Evolutionary conservation across 805 yeast species (phyloP).

Genomic region (Barnettozyma wickerhamii): DNA sequence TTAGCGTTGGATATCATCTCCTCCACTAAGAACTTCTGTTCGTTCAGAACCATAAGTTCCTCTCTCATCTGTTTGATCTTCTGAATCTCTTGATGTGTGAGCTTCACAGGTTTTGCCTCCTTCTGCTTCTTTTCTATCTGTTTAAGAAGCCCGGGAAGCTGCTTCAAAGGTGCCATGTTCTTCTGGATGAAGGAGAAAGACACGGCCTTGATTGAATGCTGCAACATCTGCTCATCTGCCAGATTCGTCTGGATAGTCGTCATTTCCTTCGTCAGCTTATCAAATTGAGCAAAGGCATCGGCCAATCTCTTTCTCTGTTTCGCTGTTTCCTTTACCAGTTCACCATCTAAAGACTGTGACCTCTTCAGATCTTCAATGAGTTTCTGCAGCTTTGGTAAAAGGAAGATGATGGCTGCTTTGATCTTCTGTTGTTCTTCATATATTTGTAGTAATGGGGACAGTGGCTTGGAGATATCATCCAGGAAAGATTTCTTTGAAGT

Average conservation of each 20-base stretch:
- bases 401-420: slow-evolving; percentile 32
- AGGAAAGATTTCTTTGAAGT: slow-evolving; percentile 50
- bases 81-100: slow-evolving; percentile 39
- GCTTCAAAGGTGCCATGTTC: slow-evolving; percentile 59
- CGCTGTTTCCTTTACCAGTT: slow-evolving; percentile 33
- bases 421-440: slow-evolving; percentile 38
- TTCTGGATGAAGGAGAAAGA: slow-evolving; percentile 61
- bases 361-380: slow-evolving; percentile 30
- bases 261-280: slow-evolving; percentile 42
- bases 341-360: slow-evolving; percentile 27
- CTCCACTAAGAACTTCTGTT: slow-evolving; percentile 71
- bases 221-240: slow-evolving; percentile 41
- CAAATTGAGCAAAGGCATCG: slow-evolving; percentile 47
- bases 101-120: slow-evolving; percentile 16
- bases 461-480: slow-evolving; percentile 33
- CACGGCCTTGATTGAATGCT: slow-evolving; percentile 51
- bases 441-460: slow-evolving; percentile 34
- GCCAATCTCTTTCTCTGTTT: slow-evolving; percentile 41
- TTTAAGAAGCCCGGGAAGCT: slow-evolving; percentile 45
- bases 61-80: slow-evolving; percentile 61
- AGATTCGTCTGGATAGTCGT: slow-evolving; percentile 30
- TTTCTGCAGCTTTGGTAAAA: slow-evolving; percentile 41
- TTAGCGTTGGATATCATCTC: slow-evolving; percentile 60
- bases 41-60: slow-evolving; percentile 80
- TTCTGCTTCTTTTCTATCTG: slow-evolving; percentile 13